These are phyloP conservation scores for Verticillium tricorpus DNA, from an alignment of 2,329 filamentous ascomycete genomes.

Conservation along the genomic window DNA sequence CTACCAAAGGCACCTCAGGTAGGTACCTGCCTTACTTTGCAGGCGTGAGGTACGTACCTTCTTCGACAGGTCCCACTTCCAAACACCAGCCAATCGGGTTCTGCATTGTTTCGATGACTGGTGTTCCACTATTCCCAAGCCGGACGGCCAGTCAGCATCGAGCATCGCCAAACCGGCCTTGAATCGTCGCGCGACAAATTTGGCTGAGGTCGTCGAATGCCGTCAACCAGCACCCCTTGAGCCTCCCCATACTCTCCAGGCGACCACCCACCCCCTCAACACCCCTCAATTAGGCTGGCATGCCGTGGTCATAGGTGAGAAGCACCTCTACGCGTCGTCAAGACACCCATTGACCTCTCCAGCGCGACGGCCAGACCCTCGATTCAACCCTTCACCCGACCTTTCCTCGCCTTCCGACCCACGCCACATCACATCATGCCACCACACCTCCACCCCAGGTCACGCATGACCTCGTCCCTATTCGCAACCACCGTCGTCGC, in stretches of 20 bases:
- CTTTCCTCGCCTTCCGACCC: constrained; percentile 6
- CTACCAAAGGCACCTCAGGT: too few relatives aligned
- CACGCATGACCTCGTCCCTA: constrained; percentile 86
- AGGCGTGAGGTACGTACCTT: too few relatives aligned
- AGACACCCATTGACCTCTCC: constrained; percentile 1
- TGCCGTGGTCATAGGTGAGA: constrained; percentile 12
- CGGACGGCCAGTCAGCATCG: background rate
- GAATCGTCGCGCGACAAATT: background rate
- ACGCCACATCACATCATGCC: constrained; percentile 53
- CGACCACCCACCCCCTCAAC: background rate
- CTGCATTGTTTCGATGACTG: background rate
- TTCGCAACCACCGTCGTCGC: constrained; percentile 90
- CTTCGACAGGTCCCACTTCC: too few relatives aligned
- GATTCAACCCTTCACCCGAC: background rate
- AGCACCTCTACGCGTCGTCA: too few relatives aligned
- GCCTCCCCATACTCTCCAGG: constrained; percentile 1
- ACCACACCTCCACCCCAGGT: constrained; percentile 88
- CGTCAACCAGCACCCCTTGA: background rate
- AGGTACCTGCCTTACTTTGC: too few relatives aligned
- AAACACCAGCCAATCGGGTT: background rate
- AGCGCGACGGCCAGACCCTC: background rate
- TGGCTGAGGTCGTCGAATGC: background rate
- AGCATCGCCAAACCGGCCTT: background rate
- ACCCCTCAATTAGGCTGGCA: constrained; percentile 8
- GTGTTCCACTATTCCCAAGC: background rate